Evolutionary conservation across 192 early-diverging fungal species (phyloP).

Genomic region (Linnemannia zychae): DNA sequence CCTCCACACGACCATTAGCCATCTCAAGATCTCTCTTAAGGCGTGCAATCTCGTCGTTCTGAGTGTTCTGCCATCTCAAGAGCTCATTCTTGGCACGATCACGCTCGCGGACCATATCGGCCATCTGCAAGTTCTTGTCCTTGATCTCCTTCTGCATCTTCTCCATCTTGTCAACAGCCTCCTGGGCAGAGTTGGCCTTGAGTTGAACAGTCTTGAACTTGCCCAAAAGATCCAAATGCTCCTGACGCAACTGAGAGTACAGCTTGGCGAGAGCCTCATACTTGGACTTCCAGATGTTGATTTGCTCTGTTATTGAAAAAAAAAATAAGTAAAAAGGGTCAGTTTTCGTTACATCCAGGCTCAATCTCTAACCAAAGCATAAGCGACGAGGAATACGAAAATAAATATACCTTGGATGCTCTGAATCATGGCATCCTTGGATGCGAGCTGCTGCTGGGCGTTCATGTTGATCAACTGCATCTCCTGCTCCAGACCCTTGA

Average conservation of each 20-base stretch:
- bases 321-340: background rate
- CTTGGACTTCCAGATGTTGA: constrained; percentile 97
- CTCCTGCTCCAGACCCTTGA: constrained; percentile 89
- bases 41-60: constrained; percentile 86
- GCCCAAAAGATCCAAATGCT: constrained; percentile 92
- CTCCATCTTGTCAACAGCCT: constrained; percentile 86
- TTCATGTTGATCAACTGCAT: constrained; percentile 77
- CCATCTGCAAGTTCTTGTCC: constrained; percentile 73
- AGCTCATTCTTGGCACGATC: constrained; percentile 87
- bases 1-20: constrained; percentile 80
- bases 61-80: constrained; percentile 81
- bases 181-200: constrained; percentile 87
- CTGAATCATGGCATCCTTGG: constrained; percentile 89
- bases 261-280: constrained; percentile 98
- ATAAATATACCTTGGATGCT: constrained; percentile 76
- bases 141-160: constrained; percentile 80
- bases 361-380: too few species aligned
- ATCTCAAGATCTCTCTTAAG: constrained; percentile 85
- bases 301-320: constrained; percentile 73
- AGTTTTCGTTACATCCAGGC: background rate
- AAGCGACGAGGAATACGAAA: background rate
- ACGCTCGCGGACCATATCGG: constrained; percentile 93
- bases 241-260: constrained; percentile 97
- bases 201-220: constrained; percentile 90
- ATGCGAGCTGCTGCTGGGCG: constrained; percentile 78